Percentiles rank a stretch among this genome's conserved stretches.
phyloP scores from a whole-genome alignment of 2,329 filamentous ascomycete genomes.

The Neobulgaria alba region DNA sequence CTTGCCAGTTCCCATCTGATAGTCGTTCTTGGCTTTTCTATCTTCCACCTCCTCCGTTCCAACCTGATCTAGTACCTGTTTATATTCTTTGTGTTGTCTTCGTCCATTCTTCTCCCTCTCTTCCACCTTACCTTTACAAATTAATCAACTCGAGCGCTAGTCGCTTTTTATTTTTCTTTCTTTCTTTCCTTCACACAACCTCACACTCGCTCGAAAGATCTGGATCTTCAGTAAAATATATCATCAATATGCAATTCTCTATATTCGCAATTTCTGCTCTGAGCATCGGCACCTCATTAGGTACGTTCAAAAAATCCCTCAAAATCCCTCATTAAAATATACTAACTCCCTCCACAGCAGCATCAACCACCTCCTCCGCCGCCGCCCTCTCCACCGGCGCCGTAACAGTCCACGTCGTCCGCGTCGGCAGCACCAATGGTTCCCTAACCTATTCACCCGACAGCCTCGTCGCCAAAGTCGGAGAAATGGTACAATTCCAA shows the following conservation, averaged over 20 bases:
- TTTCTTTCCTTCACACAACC: constrained; percentile 4
- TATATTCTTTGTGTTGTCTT: too few species aligned
- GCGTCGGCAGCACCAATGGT: constrained; percentile 44
- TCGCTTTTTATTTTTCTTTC: constrained; percentile 14
- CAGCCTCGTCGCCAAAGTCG: constrained; percentile 52
- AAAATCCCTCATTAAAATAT: neutral
- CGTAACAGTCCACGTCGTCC: constrained; percentile 50
- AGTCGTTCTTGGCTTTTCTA: constrained; percentile 8
- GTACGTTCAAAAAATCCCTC: constrained; percentile 13
- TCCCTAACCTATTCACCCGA: constrained; percentile 56
- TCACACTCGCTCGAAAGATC: constrained; percentile 20
- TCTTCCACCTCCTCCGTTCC: constrained; percentile 5
- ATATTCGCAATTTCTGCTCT: constrained; percentile 24
- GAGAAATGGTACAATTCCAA: constrained; percentile 59
- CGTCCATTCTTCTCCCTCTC: constrained; percentile 6
- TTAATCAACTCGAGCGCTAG: constrained; percentile 29
- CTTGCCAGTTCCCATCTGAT: constrained; percentile 10
- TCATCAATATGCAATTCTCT: constrained; percentile 28
- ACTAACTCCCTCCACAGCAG: constrained; percentile 3
- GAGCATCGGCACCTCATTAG: constrained; percentile 24
- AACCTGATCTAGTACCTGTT: constrained; percentile 4
- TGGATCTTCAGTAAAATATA: constrained; percentile 8
- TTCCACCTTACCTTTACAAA: constrained; percentile 4
- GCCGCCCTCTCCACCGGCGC: neutral
- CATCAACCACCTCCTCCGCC: constrained; percentile 4